Evolutionary conservation across 75 land plant species (phyloP).

Genomic region (Sequoiadendron giganteum): DNA sequence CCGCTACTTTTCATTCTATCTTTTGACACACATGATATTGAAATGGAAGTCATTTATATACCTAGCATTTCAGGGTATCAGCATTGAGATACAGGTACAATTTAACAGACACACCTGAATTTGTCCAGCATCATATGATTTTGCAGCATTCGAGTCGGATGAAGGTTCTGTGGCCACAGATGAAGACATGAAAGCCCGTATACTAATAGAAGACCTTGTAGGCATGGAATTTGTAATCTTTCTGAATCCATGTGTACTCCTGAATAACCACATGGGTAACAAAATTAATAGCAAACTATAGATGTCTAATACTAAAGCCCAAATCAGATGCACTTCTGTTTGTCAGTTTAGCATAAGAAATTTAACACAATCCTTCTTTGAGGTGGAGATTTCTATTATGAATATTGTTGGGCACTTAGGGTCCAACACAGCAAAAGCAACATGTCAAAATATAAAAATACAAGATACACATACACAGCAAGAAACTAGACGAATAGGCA

Average conservation of each 20-base stretch:
- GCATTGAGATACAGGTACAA: neutral
- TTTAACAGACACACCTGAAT: constrained; percentile 63
- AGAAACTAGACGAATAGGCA: neutral
- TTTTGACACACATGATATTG: neutral
- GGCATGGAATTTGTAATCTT: neutral
- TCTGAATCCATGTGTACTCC: neutral
- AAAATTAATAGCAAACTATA: neutral
- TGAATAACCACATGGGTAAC: neutral
- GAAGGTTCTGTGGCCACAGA: constrained; percentile 45
- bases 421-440: neutral
- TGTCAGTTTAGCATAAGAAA: neutral
- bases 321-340: neutral
- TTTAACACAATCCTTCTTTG: neutral
- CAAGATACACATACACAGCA: neutral
- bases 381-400: neutral
- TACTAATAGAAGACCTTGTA: neutral
- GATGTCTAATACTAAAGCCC: neutral
- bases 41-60: neutral
- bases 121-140: constrained; percentile 82
- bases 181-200: constrained; percentile 51
- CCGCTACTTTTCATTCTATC: neutral
- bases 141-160: constrained; percentile 38
- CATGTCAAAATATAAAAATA: neutral
- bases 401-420: neutral
- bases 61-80: neutral